Evolutionary conservation across 2,329 filamentous ascomycete genomes (phyloP).

Genomic region (Penicillium brasilianum): DNA sequence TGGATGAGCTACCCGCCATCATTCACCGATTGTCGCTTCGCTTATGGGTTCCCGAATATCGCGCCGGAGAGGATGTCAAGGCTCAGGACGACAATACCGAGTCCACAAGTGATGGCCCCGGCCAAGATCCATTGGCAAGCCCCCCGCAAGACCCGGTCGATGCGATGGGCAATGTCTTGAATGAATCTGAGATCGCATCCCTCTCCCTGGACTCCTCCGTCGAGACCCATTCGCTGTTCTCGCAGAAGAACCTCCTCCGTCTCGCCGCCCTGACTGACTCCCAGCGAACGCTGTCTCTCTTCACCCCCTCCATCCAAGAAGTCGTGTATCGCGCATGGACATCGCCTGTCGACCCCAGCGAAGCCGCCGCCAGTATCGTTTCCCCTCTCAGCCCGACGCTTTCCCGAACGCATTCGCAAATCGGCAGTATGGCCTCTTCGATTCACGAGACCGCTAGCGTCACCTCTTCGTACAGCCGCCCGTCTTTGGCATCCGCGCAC

Average conservation of each 20-base stretch:
- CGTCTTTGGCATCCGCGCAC: conserved; percentile 39
- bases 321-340: conserved; percentile 94
- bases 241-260: conserved; percentile 88
- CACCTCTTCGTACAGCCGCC: conserved; percentile 68
- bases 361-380: conserved; percentile 52
- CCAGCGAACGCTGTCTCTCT: conserved; percentile 86
- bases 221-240: conserved; percentile 88
- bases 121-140: conserved; percentile 79
- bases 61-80: conserved; percentile 67
- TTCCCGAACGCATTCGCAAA: conserved; percentile 67
- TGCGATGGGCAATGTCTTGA: conserved; percentile 75
- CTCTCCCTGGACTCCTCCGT: conserved; percentile 78
- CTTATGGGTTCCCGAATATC: conserved; percentile 87
- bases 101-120: conserved; percentile 60
- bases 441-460: conserved; percentile 71
- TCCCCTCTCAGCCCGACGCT: conserved; percentile 57
- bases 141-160: conserved; percentile 84
- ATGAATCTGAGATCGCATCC: conserved; percentile 74
- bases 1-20: conserved; percentile 96
- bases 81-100: conserved; percentile 55
- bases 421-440: conserved; percentile 70
- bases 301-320: conserved; percentile 88
- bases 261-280: conserved; percentile 84
- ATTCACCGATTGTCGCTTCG: conserved; percentile 90
- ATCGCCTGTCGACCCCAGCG: conserved; percentile 72